A percentile compares a stretch with the other conserved stretches of the same genome.
These are phyloP conservation scores for Claviceps sp. DNA, from an alignment of 2,329 filamentous ascomycete genomes.

Conservation along the genomic window DNA sequence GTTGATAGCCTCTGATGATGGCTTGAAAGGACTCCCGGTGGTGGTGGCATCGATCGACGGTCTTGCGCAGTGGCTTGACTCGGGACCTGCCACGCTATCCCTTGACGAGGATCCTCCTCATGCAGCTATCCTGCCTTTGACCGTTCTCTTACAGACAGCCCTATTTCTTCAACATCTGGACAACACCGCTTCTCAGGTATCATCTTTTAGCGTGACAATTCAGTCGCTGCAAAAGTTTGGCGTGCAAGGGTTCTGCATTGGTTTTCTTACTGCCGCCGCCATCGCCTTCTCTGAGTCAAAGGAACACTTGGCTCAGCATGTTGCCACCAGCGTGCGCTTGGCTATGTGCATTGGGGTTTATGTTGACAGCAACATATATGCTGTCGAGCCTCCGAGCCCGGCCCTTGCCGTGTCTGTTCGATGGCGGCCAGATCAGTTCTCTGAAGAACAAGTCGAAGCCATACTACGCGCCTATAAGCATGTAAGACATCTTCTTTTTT, in stretches of 20 bases:
- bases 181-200: neutral
- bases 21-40: neutral
- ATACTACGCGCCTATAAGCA: neutral
- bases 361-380: neutral
- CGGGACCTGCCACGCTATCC: neutral
- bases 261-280: neutral
- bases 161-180: neutral
- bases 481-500: neutral
- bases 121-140: neutral
- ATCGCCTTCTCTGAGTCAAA: neutral
- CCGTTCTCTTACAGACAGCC: neutral
- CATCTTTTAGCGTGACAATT: neutral
- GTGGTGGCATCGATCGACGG: neutral
- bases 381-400: neutral
- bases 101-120: neutral
- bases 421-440: neutral
- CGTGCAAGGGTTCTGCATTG: neutral
- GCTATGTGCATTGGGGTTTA: neutral
- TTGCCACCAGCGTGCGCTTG: neutral
- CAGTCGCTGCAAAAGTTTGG: neutral
- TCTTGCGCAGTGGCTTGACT: neutral
- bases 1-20: neutral
- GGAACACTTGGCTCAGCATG: neutral
- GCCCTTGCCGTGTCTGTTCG: neutral
- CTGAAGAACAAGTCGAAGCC: neutral